Base-by-base conservation (phyloP, 345 rosid species). In the Lepidium aucheri region DNA sequence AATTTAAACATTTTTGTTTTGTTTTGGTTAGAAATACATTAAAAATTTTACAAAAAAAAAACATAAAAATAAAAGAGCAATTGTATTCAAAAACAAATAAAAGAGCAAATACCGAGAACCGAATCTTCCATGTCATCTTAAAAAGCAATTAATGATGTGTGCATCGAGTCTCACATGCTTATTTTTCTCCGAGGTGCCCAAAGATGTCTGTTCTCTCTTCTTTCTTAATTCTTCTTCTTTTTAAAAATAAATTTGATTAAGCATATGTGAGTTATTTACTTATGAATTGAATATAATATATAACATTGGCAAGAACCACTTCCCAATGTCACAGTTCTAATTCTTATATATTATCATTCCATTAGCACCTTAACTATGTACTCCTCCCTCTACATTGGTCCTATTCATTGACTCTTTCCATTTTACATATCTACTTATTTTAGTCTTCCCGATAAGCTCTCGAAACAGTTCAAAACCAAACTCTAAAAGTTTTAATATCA, bases 131-230 rank as follows among this genome's bases (percentile, higher is more conserved):
- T 70, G 81, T 80, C 84, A 80, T 74, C 82, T 71, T 44, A 8
- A 18, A 63, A 73, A 72, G 77, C 84, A 82, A 81, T 83, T 67
- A 86, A 72, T 79, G 84, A 65, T 65, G 34, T 65, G 34, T 72
- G 79, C 84, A 81, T 84, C 63, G 87, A 68, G 72, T 77, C 65
- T 78, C 74, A 76, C 85, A 78, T 75, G 82, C 74, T 74, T 74
- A 55, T 68, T 73, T 76, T 77, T 65, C 74, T 69, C 84, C 71
- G 73, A 51, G 70, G 70, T 74, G 72, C 80, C 45, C 80, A 69
- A 84, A 86, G 92, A 86, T 86, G 93, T 84, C 86, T 86, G 93
- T 86, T 81, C 79, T 74, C 79, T 59, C 72, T 66, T 57, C 64
- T 53, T 50, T 72, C 2, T 49, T 28, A 9, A 1, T 20, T 20